A percentile compares a stretch with the other conserved stretches of the same genome.
Evolutionary conservation across 257 asterid genomes (phyloP).

Genomic region (Craterostigma plantagineum): DNA sequence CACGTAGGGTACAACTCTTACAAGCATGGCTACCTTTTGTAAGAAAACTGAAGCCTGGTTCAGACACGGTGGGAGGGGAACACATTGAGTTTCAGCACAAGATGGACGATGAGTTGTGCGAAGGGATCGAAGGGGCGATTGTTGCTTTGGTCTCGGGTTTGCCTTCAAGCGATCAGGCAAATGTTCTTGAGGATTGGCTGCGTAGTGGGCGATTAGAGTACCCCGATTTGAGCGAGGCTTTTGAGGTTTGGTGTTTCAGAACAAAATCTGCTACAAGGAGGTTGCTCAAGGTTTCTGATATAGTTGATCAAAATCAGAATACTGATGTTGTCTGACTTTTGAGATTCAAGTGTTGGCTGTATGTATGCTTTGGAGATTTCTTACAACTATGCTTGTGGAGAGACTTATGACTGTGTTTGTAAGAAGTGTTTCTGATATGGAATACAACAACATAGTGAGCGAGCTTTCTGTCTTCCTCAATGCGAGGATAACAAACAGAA

Average conservation of each 20-base stretch:
- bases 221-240: slow-evolving; percentile 78
- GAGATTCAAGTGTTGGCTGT: no score
- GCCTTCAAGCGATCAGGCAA: slow-evolving; percentile 70
- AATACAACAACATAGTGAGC: no score
- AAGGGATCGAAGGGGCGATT: slow-evolving; percentile 62
- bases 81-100: slow-evolving; percentile 28
- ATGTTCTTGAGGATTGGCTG: slow-evolving; percentile 63
- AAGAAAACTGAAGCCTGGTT: slow-evolving; percentile 39
- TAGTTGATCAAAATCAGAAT: slow-evolving; percentile 6
- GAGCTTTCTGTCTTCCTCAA: no score
- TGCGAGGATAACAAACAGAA: no score
- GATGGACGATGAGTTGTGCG: slow-evolving; percentile 58
- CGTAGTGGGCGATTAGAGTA: slow-evolving; percentile 26
- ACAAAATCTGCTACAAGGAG: slow-evolving; percentile 67
- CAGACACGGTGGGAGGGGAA: no score
- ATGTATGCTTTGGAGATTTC: no score
- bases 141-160: slow-evolving; percentile 48
- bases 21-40: slow-evolving; percentile 57
- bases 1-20: slow-evolving; percentile 30
- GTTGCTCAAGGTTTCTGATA: slow-evolving; percentile 27
- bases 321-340: no score
- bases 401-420: no score
- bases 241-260: slow-evolving; percentile 76
- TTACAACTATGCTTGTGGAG: no score
- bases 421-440: no score